Evolutionary conservation across 345 rosid genomes (phyloP), one percentile per base, ranked within the genome.

Genomic region (Lumnitzera littorea): DNA sequence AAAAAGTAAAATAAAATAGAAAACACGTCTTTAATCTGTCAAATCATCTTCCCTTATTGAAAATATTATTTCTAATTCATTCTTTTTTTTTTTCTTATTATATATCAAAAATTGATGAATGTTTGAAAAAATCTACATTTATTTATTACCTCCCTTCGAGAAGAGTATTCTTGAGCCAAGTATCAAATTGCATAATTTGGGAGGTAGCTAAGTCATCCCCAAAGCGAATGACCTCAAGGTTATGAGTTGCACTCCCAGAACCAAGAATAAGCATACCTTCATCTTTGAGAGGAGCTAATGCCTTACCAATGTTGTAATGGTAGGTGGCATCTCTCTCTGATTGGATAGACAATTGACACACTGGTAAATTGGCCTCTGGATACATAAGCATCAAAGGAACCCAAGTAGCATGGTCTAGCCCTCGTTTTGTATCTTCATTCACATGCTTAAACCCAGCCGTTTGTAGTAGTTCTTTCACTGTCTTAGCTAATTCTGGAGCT

Each of bases 351-450:
- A 94, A 89, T 67, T 94, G 96, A 49, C 96, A 88, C 23, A 88
- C 74, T 0, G 97, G 99, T 48, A 86, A 79, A 58, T 90, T 80
- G 1, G 84, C 91, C 62, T 88, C 95, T 0, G 99, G 99, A 55
- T 86, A 94, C 97, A 94, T 94, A 58, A 94, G 76, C 92, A 88
- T 84, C 14, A 94, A 63, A 5, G 96, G 97, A 63, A 84, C 84
- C 97, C 99, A 94, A 17, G 97, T 91, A 9, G 97, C 99, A 56
- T 94, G 97, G 71, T 94, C 99, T 50, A 94, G 79, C 51, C 99
- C 97, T 4, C 95, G 81, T 31, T 75, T 64, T 36, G 52, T 75
- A 56, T 90, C 97, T 74, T 78, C 92, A 41, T 74, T 56, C 11
- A 90, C 92, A 5, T 62, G 82, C 24, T 74, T 61, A 71, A 86